Evolutionary conservation across 768 basidiomycete species (phyloP).

Genomic region (Russula olivacea): DNA sequence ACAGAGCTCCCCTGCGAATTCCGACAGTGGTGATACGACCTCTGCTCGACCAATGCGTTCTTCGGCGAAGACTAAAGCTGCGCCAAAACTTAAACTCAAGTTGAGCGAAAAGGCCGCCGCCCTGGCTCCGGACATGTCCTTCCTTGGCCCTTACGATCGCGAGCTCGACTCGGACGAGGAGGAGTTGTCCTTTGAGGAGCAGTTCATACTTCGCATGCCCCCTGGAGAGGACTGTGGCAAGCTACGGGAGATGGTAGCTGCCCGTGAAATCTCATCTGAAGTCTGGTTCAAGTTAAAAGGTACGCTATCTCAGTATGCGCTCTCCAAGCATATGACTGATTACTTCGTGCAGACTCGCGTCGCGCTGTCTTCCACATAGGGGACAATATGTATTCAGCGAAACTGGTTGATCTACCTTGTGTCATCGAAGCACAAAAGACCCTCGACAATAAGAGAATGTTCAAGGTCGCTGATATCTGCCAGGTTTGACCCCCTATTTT

Average conservation of each 20-base stretch:
- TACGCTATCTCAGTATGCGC: slow-evolving; percentile 29
- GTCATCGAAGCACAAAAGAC: slow-evolving; percentile 95
- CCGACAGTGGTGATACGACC: slow-evolving; percentile 33
- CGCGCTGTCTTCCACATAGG: slow-evolving; percentile 86
- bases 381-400: slow-evolving; percentile 74
- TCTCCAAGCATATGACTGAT: neutral
- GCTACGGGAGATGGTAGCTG: slow-evolving; percentile 72
- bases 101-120: slow-evolving; percentile 77
- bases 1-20: slow-evolving; percentile 28
- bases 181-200: slow-evolving; percentile 93
- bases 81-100: slow-evolving; percentile 82
- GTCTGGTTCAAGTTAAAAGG: slow-evolving; percentile 98
- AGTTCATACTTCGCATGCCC: slow-evolving; percentile 88
- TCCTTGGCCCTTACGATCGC: slow-evolving; percentile 86
- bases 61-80: slow-evolving; percentile 36
- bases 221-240: slow-evolving; percentile 76
- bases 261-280: slow-evolving; percentile 73
- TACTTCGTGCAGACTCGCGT: slow-evolving; percentile 62
- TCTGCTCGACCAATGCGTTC: slow-evolving; percentile 42
- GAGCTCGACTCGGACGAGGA: slow-evolving; percentile 95
- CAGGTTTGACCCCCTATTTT: slow-evolving; percentile 50
- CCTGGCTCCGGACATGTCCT: slow-evolving; percentile 80
- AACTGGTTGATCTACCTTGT: slow-evolving; percentile 93
- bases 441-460: slow-evolving; percentile 92
- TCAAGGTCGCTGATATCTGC: slow-evolving; percentile 98